A percentile compares a stretch with the other conserved stretches of the same genome.
Evolutionary conservation across 805 yeast species (phyloP).

Genomic region (Schwanniomyces yamadae): DNA sequence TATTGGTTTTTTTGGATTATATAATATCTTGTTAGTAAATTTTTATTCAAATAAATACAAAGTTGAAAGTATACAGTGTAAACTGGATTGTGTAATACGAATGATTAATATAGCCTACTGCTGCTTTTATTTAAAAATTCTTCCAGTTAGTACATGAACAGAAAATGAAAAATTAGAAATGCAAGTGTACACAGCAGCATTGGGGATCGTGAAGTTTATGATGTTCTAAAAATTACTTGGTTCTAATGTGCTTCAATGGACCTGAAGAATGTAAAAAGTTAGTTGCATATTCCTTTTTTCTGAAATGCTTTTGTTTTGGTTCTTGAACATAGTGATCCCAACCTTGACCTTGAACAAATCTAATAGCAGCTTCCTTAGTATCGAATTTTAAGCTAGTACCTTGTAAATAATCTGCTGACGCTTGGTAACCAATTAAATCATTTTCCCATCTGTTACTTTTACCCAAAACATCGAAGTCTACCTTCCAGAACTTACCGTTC

Average conservation of each 20-base stretch:
- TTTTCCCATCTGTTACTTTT: slow-evolving; percentile 87
- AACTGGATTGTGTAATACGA: too few species aligned
- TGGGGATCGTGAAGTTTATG: too few species aligned
- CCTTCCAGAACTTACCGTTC: slow-evolving; percentile 60
- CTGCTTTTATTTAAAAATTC: too few species aligned
- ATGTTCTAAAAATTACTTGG: too few species aligned
- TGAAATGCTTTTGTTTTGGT: slow-evolving; percentile 72
- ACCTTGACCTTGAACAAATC: slow-evolving; percentile 80
- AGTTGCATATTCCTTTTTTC: slow-evolving; percentile 69
- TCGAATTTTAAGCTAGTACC: slow-evolving; percentile 74
- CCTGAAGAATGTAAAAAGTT: slow-evolving; percentile 70
- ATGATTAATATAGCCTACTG: too few species aligned
- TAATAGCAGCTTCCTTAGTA: slow-evolving; percentile 71
- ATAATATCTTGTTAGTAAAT: too few species aligned
- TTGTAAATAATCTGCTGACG: slow-evolving; percentile 78
- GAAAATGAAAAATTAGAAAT: too few species aligned
- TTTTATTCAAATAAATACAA: too few species aligned
- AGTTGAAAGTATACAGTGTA: too few species aligned
- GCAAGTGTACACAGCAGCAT: too few species aligned
- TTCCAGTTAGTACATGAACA: too few species aligned
- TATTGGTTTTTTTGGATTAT: too few species aligned
- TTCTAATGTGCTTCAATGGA: slow-evolving; percentile 76
- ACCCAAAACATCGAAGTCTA: slow-evolving; percentile 81
- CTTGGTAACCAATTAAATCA: slow-evolving; percentile 83
- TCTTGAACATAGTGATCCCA: slow-evolving; percentile 83